phyloP scores from a whole-genome alignment of 331 rosid species.

The Spiraea crenata region DNA sequence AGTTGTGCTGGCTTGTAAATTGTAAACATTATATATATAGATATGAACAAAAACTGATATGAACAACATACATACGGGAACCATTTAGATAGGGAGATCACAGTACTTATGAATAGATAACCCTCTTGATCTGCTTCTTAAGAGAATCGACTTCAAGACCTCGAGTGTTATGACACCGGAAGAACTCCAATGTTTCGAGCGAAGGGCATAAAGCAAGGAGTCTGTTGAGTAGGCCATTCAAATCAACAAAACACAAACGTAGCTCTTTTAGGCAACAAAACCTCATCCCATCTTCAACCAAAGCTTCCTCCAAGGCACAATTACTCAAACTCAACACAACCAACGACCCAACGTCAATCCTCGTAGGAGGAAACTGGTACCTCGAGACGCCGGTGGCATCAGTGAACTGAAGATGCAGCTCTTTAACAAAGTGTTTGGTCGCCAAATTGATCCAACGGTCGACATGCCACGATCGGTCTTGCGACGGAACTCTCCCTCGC shows the following conservation, averaged over 20 bases:
- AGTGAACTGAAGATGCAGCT: not conserved
- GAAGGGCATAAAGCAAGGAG: constrained; percentile 6
- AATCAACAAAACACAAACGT: not conserved
- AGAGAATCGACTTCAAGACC: not conserved
- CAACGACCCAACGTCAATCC: not conserved
- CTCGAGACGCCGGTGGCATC: not conserved
- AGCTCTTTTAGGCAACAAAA: not conserved
- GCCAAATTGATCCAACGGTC: not conserved
- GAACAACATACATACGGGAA: no score
- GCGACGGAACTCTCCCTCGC: not conserved
- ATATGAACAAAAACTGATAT: no score
- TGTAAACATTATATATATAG: no score
- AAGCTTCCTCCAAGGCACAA: not conserved
- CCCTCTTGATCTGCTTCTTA: not conserved
- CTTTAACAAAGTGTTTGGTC: not conserved
- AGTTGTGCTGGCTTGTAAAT: no score
- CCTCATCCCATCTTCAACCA: not conserved
- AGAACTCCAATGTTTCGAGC: not conserved
- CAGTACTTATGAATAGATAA: no score
- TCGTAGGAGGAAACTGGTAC: not conserved
- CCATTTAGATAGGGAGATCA: no score
- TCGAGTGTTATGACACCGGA: not conserved
- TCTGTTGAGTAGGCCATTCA: not conserved
- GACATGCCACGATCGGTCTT: not conserved
- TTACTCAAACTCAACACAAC: not conserved